Evolutionary conservation across 75 land plant genomes (phyloP).

Genomic region (Larix kaempferi): DNA sequence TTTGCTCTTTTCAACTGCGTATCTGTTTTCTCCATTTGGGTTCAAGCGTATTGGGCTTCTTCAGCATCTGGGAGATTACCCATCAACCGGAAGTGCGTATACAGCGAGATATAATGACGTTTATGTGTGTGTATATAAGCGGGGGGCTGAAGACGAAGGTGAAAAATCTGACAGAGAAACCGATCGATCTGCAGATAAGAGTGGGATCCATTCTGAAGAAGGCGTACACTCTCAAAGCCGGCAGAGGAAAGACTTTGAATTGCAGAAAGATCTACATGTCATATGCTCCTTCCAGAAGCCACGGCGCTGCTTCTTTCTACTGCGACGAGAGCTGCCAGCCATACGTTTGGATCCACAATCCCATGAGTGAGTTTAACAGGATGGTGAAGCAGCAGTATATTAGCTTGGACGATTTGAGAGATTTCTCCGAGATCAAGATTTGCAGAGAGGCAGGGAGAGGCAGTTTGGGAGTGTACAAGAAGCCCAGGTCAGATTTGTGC

Average conservation of each 20-base stretch:
- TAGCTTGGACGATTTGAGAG: constrained; percentile 8
- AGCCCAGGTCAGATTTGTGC: constrained; percentile 5
- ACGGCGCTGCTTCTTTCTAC: neutral
- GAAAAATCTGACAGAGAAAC: constrained; percentile 1
- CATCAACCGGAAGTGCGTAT: neutral
- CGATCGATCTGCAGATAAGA: constrained; percentile 15
- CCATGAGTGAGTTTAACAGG: constrained; percentile 1
- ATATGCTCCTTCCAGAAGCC: constrained; percentile 2
- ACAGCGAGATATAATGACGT: neutral
- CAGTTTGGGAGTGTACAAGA: neutral
- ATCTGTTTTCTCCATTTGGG: neutral
- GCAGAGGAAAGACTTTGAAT: constrained; percentile 5
- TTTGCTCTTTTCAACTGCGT: neutral
- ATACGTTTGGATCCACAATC: constrained; percentile 10
- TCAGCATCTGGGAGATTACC: neutral
- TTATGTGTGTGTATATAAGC: neutral
- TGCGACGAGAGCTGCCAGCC: constrained; percentile 10
- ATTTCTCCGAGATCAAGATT: constrained; percentile 8
- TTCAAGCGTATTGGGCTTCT: neutral
- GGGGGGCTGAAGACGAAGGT: constrained; percentile 7
- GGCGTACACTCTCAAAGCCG: constrained; percentile 6
- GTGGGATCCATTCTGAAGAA: constrained; percentile 14
- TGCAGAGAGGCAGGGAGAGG: constrained; percentile 1
- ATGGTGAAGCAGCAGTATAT: constrained; percentile 18
- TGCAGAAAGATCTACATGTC: constrained; percentile 4